Base-by-base conservation (phyloP, 208 protist genomes). In the Leishmania turanica region DNA sequence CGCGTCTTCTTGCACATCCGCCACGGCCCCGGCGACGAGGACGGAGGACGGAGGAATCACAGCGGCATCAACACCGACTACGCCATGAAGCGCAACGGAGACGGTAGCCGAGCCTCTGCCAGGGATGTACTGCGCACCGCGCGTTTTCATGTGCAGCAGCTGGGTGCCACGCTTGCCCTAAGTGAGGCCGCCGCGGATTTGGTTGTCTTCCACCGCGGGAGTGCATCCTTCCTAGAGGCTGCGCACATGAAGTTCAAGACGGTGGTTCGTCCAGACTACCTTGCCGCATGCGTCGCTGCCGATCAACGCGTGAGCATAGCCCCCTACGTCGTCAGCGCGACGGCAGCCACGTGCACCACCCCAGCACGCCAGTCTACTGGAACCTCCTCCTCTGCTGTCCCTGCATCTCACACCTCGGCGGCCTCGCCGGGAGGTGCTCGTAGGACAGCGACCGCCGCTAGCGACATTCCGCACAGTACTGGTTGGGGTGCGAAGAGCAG, bases 1-100 rank as follows among this genome's bases (percentile, higher is more conserved):
- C 82, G 83, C n/a, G 71, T 96, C 27, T 90, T 94, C 64, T 83
- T 96, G 19, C 87, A 93, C 76, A 89, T 96, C 47, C 89, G 88
- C 24, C 80, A 89, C 65, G 56, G 65, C n/a, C 19, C 47, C 45
- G 51, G 54, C 54, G 49, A 15, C n/a, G 27, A 45, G 53, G 15
- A 64, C 54, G 40, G 17, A 53, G 37, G 66, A 60, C 9, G 69
- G n/a, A 31, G 45, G 45, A 73, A 54, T 51, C 27, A 9, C 45
- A 37, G 69, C 4, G 34, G 45, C 45, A 19, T 5, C 54, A 24
- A 24, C 24, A 37, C 24, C 45, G 40, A 51, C 42, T 4, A 19
- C 21, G 73, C 84, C 80, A 77, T 49, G 42, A 42, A 60, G 27
- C 58, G 58, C 75, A 49, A 53, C 9, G 21, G 53, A 42, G 31